A percentile compares a stretch with the other conserved stretches of the same genome.
phyloP scores from a whole-genome alignment of 176 grass and related monocot genomes.

The Phoenix roebelenii region DNA sequence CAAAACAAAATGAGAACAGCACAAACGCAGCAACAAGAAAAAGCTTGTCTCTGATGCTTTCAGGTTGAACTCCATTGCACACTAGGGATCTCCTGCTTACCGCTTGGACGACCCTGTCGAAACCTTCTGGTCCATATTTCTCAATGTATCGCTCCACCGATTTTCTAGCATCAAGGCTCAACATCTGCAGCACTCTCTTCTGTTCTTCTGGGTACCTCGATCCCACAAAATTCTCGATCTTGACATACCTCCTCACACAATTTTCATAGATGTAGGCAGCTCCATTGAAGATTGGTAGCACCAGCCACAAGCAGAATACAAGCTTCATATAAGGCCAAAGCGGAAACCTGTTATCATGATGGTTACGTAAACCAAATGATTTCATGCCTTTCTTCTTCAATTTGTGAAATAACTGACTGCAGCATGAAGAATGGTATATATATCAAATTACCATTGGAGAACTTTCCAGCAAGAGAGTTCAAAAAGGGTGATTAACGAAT shows the following conservation, averaged over 20 bases:
- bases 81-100: conserved; percentile 20
- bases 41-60: no score
- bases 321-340: conserved; percentile 89
- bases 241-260: conserved; percentile 72
- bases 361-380: not conserved
- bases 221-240: conserved; percentile 59
- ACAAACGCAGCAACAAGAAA: no score
- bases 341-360: conserved; percentile 49
- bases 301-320: conserved; percentile 84
- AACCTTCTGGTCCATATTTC: conserved; percentile 52
- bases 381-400: not conserved
- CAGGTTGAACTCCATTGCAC: no score
- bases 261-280: conserved; percentile 89
- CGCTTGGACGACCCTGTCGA: conserved; percentile 60
- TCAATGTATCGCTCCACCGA: conserved; percentile 78
- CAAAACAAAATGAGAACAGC: no score
- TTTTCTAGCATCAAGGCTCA: conserved; percentile 88
- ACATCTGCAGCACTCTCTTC: conserved; percentile 67
- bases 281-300: conserved; percentile 89
- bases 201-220: conserved; percentile 58
- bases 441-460: conserved; percentile 52
- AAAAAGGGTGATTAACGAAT: conserved; percentile 88
- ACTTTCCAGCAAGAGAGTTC: conserved; percentile 82
- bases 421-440: no score
- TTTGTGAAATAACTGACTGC: no score